Evolutionary conservation across 2,329 filamentous ascomycete genomes (phyloP), one percentile per base, ranked within the genome.

Genomic region (Pseudogymnoascus sp.): DNA sequence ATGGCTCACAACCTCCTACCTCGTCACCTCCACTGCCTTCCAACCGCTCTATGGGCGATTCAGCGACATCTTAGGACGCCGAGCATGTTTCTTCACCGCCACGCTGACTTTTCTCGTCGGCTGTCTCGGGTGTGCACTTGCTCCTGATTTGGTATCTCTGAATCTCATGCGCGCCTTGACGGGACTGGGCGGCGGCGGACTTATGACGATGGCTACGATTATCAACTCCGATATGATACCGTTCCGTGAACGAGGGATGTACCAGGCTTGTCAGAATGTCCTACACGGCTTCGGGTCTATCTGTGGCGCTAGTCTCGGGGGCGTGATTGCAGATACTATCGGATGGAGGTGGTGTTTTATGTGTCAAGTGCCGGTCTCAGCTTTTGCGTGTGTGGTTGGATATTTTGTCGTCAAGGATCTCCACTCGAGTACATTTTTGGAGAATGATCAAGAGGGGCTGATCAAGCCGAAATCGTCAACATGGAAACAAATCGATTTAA

Each of bases 1-100:
- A 0, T 91, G 88, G 88, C 76, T 91, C 21, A 89, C 87, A 1
- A 91, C 88, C 0, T 84, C 86, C 0, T 91, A 90, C 68, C 78
- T 91, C 21, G 77, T 91, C 63, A 90, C 87, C 0, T 86, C 82
- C 5, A 90, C 88, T 0, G 86, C 87, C 1, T 87, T 90, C 61
- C 85, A 90, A 70, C 88, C 88, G 0, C 78, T 91, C 0, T 89
- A 89, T 68, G 88, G 87, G 1, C 82, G 88, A 1, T 77, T 90
- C 3, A 89, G 86, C 0, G 88, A 91, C 69, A 85, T 87, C 5
- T 81, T 90, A 62, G 87, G 87, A 1, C 79, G 87, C 3, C 80
- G 84, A 1, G 68, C 80, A 3, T 82, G 84, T 64, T 89, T 89
- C 72, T 81, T 90, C 62, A 80, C 84, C n/a, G 83, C 84, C 0